These are phyloP conservation scores for Kwoniella mangroviensis DNA, from an alignment of 768 basidiomycete species.

Conservation along the genomic window DNA sequence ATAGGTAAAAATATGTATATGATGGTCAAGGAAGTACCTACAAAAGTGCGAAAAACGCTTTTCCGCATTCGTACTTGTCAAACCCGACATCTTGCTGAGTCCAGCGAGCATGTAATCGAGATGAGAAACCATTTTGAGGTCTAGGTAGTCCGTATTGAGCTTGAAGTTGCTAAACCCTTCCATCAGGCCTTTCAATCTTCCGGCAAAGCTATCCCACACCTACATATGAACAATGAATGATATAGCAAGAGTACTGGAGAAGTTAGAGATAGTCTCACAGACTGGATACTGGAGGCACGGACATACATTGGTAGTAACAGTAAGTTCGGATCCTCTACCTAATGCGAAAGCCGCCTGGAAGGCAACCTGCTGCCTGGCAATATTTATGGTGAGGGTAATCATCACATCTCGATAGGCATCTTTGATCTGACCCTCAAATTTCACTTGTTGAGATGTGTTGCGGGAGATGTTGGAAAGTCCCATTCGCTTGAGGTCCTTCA, in stretches of 20 bases:
- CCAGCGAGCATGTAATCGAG: constrained; percentile 2
- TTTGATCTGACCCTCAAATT: too few relatives aligned
- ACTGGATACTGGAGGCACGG: too few relatives aligned
- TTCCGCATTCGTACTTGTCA: neutral
- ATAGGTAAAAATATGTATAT: too few relatives aligned
- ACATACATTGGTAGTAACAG: too few relatives aligned
- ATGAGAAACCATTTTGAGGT: neutral
- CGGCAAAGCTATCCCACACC: neutral
- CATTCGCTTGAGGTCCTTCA: too few relatives aligned
- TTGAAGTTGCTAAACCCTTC: neutral
- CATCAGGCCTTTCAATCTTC: neutral
- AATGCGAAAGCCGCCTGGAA: too few relatives aligned
- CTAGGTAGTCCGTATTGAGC: neutral
- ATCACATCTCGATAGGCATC: too few relatives aligned
- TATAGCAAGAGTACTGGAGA: neutral
- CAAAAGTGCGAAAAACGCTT: constrained; percentile 1
- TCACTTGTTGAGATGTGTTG: too few relatives aligned
- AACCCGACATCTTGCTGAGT: neutral
- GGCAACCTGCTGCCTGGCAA: too few relatives aligned
- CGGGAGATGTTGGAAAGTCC: too few relatives aligned
- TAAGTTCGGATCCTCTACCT: too few relatives aligned
- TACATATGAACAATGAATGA: neutral
- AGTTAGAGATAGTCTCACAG: neutral
- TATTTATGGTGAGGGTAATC: too few relatives aligned
- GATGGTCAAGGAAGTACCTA: neutral